phyloP scores from a whole-genome alignment of 106 monocot genomes.

The Amphibolis antarctica region DNA sequence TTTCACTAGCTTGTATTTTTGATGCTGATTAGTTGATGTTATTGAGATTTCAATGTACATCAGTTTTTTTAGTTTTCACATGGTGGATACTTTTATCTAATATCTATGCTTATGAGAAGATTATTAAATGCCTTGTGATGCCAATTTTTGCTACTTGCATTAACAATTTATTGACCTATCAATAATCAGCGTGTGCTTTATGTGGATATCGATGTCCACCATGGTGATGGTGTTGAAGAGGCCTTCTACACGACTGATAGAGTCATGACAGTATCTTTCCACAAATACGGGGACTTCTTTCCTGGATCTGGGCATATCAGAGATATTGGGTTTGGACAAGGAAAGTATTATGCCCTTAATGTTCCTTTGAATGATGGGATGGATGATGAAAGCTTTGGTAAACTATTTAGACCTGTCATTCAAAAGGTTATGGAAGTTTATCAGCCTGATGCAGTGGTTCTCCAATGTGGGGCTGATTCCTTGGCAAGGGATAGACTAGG shows the following conservation, averaged over 20 bases:
- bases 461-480: conserved; percentile 24
- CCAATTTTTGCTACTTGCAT: neutral
- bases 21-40: too few relatives aligned
- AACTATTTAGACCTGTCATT: conserved; percentile 22
- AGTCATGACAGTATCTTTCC: conserved; percentile 26
- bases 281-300: conserved; percentile 26
- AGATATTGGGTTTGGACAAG: conserved; percentile 17
- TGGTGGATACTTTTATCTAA: neutral
- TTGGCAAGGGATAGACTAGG: conserved; percentile 20
- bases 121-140: neutral
- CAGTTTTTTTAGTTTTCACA: neutral
- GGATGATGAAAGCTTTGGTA: conserved; percentile 22
- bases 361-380: conserved; percentile 25
- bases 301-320: conserved; percentile 24
- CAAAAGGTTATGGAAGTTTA: conserved; percentile 25
- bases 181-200: conserved; percentile 13
- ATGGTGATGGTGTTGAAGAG: conserved; percentile 23
- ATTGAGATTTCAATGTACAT: neutral
- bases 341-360: conserved; percentile 24
- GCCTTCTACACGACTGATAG: conserved; percentile 24
- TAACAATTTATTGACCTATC: neutral
- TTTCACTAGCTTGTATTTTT: too few relatives aligned
- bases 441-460: conserved; percentile 20
- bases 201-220: conserved; percentile 20
- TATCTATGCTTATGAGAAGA: neutral